Percentiles rank a stretch among this genome's conserved stretches.
Conservation (phyloP, 768 basidiomycete species). For the Tulasnella sp. region DNA sequence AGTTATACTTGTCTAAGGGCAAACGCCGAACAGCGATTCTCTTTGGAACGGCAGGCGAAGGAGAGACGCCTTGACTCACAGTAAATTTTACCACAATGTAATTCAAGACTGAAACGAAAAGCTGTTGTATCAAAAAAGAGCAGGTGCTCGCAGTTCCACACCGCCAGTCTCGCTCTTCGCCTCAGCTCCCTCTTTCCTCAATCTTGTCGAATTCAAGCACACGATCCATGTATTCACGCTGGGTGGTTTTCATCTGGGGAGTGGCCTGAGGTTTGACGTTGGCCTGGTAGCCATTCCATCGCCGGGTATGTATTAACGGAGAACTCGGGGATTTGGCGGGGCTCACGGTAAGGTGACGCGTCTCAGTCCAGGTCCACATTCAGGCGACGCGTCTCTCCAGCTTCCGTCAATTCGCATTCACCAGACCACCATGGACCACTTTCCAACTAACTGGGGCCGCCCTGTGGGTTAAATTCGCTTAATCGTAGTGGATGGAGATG, state of each 20-base stretch:
- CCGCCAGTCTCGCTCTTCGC: neutral
- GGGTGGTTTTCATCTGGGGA: neutral
- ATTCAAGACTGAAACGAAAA: no score
- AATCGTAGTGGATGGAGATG: neutral
- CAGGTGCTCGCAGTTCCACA: neutral
- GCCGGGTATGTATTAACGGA: neutral
- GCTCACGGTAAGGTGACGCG: constrained; percentile 9
- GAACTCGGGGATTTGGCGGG: neutral
- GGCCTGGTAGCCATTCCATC: no score
- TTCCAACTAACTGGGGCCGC: constrained; percentile 78
- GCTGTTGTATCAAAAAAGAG: no score
- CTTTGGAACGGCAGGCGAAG: no score
- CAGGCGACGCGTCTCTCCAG: neutral
- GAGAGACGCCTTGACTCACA: no score
- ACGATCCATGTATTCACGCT: neutral
- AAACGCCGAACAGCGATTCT: no score
- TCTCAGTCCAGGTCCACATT: constrained; percentile 1
- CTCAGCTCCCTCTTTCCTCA: neutral
- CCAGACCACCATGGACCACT: constrained; percentile 62
- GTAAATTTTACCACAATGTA: no score
- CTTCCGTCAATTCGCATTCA: neutral
- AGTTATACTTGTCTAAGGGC: no score
- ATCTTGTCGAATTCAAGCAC: neutral
- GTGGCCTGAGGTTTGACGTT: no score
- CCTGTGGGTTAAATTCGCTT: constrained; percentile 49